These are phyloP conservation scores for Suillus paluster DNA, from an alignment of 768 basidiomycete genomes.

Conservation along the genomic window DNA sequence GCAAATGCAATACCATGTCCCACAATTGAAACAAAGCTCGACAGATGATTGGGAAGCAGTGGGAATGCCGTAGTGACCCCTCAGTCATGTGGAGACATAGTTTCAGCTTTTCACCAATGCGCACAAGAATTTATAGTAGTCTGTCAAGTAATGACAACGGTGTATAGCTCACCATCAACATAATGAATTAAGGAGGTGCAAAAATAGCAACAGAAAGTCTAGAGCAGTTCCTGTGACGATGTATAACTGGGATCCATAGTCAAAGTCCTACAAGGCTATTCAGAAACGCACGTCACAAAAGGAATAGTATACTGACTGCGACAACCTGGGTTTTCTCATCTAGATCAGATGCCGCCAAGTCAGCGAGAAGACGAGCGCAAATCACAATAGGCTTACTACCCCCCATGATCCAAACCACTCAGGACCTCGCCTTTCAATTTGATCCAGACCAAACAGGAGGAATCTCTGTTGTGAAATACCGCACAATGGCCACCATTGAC, in stretches of 20 bases:
- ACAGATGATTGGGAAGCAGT: too few relatives aligned
- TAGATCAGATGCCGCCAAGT: slow-evolving; percentile 20
- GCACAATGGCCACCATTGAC: slow-evolving; percentile 55
- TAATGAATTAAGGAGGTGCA: too few relatives aligned
- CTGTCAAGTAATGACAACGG: too few relatives aligned
- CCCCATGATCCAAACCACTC: slow-evolving; percentile 63
- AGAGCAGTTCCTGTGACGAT: slow-evolving; percentile 61
- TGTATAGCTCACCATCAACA: too few relatives aligned
- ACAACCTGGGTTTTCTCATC: slow-evolving; percentile 39
- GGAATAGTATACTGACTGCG: slow-evolving; percentile 31
- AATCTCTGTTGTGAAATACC: slow-evolving; percentile 58
- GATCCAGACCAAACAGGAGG: slow-evolving; percentile 69
- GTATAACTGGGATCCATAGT: slow-evolving; percentile 42
- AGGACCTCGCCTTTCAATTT: slow-evolving; percentile 53
- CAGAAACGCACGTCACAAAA: slow-evolving; percentile 29
- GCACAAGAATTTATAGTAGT: too few relatives aligned
- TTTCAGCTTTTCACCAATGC: too few relatives aligned
- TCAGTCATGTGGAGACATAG: too few relatives aligned
- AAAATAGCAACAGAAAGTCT: slow-evolving; percentile 44
- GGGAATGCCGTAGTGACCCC: too few relatives aligned
- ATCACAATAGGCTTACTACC: slow-evolving; percentile 46
- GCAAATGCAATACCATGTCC: too few relatives aligned
- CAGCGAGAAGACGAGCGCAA: background rate
- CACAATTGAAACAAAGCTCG: too few relatives aligned
- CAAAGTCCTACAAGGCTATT: slow-evolving; percentile 44